These are phyloP conservation scores for Diaporthe capsici DNA, from an alignment of 2,329 filamentous ascomycete genomes.

Conservation along the genomic window DNA sequence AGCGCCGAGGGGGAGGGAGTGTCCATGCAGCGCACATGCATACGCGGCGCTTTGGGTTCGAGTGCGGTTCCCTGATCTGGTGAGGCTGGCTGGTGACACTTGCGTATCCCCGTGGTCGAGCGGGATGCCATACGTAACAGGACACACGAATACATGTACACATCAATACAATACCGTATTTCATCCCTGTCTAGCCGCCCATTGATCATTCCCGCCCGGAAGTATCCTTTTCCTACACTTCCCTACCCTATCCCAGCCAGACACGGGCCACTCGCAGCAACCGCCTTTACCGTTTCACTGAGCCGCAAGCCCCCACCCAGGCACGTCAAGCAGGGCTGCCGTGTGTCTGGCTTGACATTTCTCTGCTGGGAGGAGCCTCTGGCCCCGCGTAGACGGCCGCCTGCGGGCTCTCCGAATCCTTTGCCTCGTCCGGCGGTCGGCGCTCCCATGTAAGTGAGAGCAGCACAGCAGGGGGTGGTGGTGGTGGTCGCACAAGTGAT, in stretches of 20 bases:
- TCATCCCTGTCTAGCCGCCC: no score
- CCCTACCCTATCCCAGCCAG: neutral
- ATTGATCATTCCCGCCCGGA: neutral
- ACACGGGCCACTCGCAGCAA: neutral
- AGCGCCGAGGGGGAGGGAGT: neutral
- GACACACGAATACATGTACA: neutral
- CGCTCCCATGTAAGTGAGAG: slow-evolving; percentile 4
- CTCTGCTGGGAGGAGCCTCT: neutral
- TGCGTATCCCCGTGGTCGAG: neutral
- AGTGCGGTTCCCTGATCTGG: neutral
- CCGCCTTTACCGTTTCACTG: neutral
- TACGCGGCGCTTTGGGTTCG: slow-evolving; percentile 2
- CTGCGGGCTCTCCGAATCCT: neutral
- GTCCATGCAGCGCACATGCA: neutral
- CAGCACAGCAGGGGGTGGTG: no score
- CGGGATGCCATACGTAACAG: neutral
- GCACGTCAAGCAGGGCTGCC: neutral
- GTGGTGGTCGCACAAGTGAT: neutral
- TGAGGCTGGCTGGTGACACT: slow-evolving; percentile 12
- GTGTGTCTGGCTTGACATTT: neutral
- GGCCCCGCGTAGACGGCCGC: neutral
- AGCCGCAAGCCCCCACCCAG: neutral
- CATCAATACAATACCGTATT: neutral
- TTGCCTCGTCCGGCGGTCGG: slow-evolving; percentile 14
- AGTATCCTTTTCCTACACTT: neutral